Conservation (phyloP, 2,329 filamentous ascomycete species). For the Ophidiomyces ophidiicola region DNA sequence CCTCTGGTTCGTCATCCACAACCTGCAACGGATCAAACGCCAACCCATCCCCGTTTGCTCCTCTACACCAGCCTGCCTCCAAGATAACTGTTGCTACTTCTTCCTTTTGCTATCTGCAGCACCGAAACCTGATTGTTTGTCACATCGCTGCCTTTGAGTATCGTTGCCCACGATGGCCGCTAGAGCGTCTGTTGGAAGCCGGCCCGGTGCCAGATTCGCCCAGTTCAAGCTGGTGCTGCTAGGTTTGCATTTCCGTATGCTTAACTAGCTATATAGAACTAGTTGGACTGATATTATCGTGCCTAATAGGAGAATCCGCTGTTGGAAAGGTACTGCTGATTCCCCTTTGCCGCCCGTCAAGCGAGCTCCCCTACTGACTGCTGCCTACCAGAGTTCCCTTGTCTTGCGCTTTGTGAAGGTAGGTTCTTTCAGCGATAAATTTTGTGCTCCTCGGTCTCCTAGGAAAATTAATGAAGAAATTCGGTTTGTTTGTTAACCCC, state of each 20-base stretch:
- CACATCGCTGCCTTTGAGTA: not conserved
- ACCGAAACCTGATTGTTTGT: not conserved
- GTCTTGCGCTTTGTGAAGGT: constrained; percentile 98
- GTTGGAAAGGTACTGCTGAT: constrained; percentile 70
- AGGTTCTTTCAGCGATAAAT: too few relatives aligned
- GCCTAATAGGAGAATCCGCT: constrained; percentile 72
- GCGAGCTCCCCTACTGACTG: constrained; percentile 22
- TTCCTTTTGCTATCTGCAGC: not conserved
- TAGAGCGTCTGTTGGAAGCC: constrained; percentile 61
- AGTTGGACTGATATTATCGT: constrained; percentile 14
- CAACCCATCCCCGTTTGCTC: not conserved
- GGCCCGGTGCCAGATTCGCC: constrained; percentile 69
- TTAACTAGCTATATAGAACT: constrained; percentile 21
- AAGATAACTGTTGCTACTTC: not conserved
- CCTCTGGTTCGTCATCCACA: constrained; percentile 11
- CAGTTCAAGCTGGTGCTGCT: constrained; percentile 98
- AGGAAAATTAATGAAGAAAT: not conserved
- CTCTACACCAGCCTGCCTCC: not conserved
- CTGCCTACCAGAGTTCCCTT: constrained; percentile 66
- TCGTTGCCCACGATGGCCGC: constrained; percentile 55
- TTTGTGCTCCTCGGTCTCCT: too few relatives aligned
- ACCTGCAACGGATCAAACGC: constrained; percentile 9
- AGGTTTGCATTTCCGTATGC: constrained; percentile 48
- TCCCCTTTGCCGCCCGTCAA: constrained; percentile 12
- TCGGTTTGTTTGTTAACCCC: not conserved